Evolutionary conservation across 805 yeast species (phyloP), one percentile per base, ranked within the genome.

Genomic region (Ogataea glucozyma): DNA sequence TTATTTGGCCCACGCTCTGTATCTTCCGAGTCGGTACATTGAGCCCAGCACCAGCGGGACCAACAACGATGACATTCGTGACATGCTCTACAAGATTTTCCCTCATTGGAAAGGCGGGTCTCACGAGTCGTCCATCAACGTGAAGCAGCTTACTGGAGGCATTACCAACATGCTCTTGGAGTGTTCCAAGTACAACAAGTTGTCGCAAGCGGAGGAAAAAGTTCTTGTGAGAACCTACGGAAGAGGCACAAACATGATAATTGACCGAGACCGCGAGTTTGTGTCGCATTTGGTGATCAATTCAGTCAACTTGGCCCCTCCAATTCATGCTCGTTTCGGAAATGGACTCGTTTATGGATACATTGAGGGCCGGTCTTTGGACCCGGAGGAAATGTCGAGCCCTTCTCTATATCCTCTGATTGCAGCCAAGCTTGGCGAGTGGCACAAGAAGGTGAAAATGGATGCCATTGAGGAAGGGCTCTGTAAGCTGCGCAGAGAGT

Each of bases 341-440:
- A 85, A 85, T 60, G 93, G 93, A 0, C 69, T 85, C 31, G 75
- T 85, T 10, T 85, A 85, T 55, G 89, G 87, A 5, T 85, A 68
- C 54, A 67, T 83, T 8, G 75, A 78, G 1, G 93, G 93, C 8
- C 58, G 82, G 21, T 74, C 90, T 0, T 65, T 83, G 26, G 67
- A 72, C 4, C 75, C 81, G 6, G 63, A 66, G 11, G 87, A 85
- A 52, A 65, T 85, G 43, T 65, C 75, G 22, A 52, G 70, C 33
- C 69, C 69, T 4, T 49, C 56, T 11, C 48, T 84, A 11, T 81
- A 71, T 61, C 79, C 78, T 1, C 70, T 76, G 17, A 79, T 85
- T 17, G 85, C 90, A 0, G 76, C 75, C 33, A 76, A 78, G 47
- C 69, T 85, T 35, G 90, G 88, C 2, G 77, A 80, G 48, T 82